Evolutionary conservation across 352 stramenopile genomes (phyloP), one percentile per base, ranked within the genome.

Genomic region (Pythium pyrilobum): DNA sequence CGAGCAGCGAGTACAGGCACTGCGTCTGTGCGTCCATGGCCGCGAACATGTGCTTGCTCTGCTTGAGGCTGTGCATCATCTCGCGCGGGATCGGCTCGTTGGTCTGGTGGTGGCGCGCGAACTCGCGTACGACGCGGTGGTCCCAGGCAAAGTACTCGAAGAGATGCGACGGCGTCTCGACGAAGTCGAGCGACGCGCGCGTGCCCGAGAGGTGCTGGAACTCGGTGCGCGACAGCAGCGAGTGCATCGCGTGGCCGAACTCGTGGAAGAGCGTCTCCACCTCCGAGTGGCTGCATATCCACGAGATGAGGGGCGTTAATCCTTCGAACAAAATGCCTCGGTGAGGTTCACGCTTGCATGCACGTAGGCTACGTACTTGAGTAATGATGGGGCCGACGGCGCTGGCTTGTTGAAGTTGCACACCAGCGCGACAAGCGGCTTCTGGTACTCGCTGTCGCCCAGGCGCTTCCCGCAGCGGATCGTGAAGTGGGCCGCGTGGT

Each of bases 231-330:
- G 89, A 98, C 8, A 99, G 71, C 32, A 99, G 65, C 16, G 96
- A 98, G 70, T 99, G 96, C 62, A 99, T 79, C 21, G 92, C 96
- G 66, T 99, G 97, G 5, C 97, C 97, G 62, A 98, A 98, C 72
- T 99, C 96, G 62, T 99, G 97, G 64, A 98, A 98, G 5, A 99
- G 78, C 8, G 97, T 99, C 78, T 98, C 94, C 11, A 98, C 89
- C 69, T 99, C 96, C 0, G 85, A 87, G 61, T 98, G 96, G 7
- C 72, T 84, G 57, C n/a, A 34, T 4, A 89, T 15, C 8, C n/a
- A 18, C n/a, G 24, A 8, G 24, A 12, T 24, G 1, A n/a, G n/a
- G n/a, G n/a, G n/a, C n/a, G 31, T 45, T 18, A 40, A n/a, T n/a
- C 10, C 33, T n/a, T 56, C 28, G 15, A 18, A 28, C 16, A 8